Evolutionary conservation across 208 protist species (phyloP).

Genomic region (Leishmania martiniquensis): DNA sequence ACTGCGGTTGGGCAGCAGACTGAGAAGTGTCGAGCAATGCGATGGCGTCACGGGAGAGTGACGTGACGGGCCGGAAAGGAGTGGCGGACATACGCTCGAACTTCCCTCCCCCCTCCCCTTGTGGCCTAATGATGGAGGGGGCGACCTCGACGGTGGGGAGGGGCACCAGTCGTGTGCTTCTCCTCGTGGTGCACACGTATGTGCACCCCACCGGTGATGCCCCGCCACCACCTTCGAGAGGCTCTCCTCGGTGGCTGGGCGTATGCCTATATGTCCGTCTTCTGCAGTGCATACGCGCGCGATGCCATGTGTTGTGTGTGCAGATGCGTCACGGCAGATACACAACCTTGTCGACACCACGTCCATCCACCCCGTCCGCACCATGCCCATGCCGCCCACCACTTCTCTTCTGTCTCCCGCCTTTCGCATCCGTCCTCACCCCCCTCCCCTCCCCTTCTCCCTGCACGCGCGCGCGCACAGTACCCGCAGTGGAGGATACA

Average conservation of each 20-base stretch:
- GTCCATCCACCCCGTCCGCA: not conserved
- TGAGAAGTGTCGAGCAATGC: not conserved
- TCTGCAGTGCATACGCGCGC: not conserved
- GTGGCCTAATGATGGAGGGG: not conserved
- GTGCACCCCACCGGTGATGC: not conserved
- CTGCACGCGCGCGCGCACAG: not conserved
- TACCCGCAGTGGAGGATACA: not conserved
- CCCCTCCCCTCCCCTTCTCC: not conserved
- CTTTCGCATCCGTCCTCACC: not conserved
- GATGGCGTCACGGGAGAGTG: not conserved
- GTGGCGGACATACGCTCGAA: no score
- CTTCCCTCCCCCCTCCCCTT: no score
- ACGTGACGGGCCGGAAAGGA: no score
- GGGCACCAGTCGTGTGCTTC: not conserved
- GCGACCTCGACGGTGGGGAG: not conserved
- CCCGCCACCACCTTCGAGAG: not conserved
- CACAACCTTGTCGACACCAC: not conserved
- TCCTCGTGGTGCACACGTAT: not conserved
- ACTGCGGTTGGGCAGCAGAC: not conserved
- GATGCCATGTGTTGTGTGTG: not conserved
- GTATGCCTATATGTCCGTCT: not conserved
- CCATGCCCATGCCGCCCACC: not conserved
- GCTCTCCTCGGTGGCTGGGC: not conserved
- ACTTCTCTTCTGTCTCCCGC: not conserved
- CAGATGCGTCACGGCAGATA: not conserved